Evolutionary conservation across 306 rosid species (phyloP).

Genomic region (Aeschynomene evenia): DNA sequence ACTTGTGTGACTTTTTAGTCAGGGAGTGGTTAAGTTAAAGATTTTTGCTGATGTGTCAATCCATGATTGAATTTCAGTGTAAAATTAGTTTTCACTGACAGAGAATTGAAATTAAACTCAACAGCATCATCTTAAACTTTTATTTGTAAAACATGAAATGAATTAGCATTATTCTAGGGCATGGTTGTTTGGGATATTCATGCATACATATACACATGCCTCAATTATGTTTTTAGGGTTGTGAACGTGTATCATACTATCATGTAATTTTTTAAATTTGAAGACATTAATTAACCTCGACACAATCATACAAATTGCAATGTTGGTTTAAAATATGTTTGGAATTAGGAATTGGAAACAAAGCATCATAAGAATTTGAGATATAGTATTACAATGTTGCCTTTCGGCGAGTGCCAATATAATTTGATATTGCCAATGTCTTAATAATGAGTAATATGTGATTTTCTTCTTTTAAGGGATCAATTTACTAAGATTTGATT

Average conservation of each 20-base stretch:
- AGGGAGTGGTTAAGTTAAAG: too few species aligned
- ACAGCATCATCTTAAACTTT: too few species aligned
- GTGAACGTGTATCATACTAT: not conserved
- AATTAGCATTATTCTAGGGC: not conserved
- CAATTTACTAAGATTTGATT: too few species aligned
- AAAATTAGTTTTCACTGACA: too few species aligned
- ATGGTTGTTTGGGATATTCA: not conserved
- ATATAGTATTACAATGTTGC: not conserved
- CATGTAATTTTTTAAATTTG: not conserved
- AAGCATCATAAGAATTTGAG: not conserved
- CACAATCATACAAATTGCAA: not conserved
- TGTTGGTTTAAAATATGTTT: not conserved
- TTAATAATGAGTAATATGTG: too few species aligned
- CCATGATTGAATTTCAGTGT: too few species aligned
- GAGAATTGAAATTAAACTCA: too few species aligned
- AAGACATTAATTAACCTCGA: not conserved
- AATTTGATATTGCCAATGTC: not conserved
- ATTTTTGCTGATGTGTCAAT: too few species aligned
- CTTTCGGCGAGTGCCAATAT: not conserved
- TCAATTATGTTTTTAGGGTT: constrained; percentile 14
- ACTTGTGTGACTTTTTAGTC: too few species aligned
- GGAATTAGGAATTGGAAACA: not conserved
- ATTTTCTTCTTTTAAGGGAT: too few species aligned
- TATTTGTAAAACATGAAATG: too few species aligned
- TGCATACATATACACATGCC: constrained; percentile 2